Percentiles rank a stretch among this genome's conserved stretches.
phyloP scores from a whole-genome alignment of 2,329 filamentous ascomycete species.

The Epichloe baconii region DNA sequence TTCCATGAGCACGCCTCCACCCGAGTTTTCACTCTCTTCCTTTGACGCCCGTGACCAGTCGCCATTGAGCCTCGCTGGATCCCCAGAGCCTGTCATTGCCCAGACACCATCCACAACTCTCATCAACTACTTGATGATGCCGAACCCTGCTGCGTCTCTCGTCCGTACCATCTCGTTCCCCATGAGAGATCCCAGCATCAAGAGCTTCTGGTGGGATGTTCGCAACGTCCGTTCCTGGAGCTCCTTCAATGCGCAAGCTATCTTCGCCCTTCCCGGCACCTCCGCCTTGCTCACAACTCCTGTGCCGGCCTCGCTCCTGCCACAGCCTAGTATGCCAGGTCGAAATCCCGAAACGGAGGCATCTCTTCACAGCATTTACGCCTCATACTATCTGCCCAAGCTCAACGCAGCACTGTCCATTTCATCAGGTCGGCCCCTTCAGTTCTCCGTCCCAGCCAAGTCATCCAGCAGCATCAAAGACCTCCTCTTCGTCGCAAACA shows the following conservation, averaged over 20 bases:
- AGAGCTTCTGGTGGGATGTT: slow-evolving; percentile 93
- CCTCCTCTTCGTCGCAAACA: slow-evolving; percentile 53
- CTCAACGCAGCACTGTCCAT: slow-evolving; percentile 74
- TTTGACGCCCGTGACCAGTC: slow-evolving; percentile 35
- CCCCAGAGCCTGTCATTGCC: slow-evolving; percentile 26
- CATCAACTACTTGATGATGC: slow-evolving; percentile 60
- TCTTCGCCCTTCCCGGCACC: slow-evolving; percentile 61
- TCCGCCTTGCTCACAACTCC: slow-evolving; percentile 59
- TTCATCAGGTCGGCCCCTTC: slow-evolving; percentile 53
- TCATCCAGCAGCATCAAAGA: slow-evolving; percentile 28
- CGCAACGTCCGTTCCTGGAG: slow-evolving; percentile 77
- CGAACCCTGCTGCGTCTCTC: slow-evolving; percentile 72
- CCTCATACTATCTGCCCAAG: slow-evolving; percentile 69
- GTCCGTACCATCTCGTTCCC: slow-evolving; percentile 66
- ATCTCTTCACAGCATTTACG: slow-evolving; percentile 62
- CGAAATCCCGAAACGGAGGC: slow-evolving; percentile 67
- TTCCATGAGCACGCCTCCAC: slow-evolving; percentile 7
- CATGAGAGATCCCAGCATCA: slow-evolving; percentile 52
- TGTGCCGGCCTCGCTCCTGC: slow-evolving; percentile 48
- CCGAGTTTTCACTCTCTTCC: slow-evolving; percentile 31
- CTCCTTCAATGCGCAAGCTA: slow-evolving; percentile 59
- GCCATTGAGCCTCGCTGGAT: slow-evolving; percentile 27
- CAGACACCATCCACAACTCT: slow-evolving; percentile 49
- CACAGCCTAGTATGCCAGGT: slow-evolving; percentile 40
- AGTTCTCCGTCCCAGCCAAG: slow-evolving; percentile 30